phyloP scores from a whole-genome alignment of 2,329 filamentous ascomycete genomes.

The Pseudopithomyces chartarum region DNA sequence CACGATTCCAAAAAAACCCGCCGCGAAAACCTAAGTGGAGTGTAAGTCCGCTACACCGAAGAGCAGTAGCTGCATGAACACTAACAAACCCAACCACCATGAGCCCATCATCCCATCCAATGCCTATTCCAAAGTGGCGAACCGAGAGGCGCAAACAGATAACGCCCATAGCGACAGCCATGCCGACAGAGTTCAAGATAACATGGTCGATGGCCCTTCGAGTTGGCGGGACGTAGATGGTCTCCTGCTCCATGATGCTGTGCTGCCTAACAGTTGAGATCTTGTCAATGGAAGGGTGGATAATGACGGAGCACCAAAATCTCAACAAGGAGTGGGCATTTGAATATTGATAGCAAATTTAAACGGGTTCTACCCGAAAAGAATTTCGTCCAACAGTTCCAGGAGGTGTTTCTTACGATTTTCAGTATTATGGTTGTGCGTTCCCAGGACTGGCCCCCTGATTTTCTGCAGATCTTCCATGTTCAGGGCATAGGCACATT shows the following conservation, averaged over 20 bases:
- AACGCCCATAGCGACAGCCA: neutral
- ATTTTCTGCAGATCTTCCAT: neutral
- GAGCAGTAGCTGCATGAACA: neutral
- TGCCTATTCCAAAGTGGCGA: neutral
- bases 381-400: neutral
- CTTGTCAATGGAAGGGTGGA: neutral
- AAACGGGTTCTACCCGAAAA: neutral
- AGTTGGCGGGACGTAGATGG: neutral
- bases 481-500: neutral
- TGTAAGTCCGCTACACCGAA: neutral
- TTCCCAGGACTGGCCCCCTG: neutral
- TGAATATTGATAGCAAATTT: neutral
- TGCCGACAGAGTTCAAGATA: neutral
- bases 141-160: neutral
- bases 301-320: neutral
- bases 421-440: neutral
- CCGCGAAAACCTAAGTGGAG: neutral
- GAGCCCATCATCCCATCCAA: neutral
- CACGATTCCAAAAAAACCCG: neutral
- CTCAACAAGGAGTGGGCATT: neutral
- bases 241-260: neutral
- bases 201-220: neutral
- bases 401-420: neutral
- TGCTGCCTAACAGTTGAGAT: neutral
- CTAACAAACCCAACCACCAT: neutral